Conservation (phyloP, 768 basidiomycete species). For the Lactarius evosmus region DNA sequence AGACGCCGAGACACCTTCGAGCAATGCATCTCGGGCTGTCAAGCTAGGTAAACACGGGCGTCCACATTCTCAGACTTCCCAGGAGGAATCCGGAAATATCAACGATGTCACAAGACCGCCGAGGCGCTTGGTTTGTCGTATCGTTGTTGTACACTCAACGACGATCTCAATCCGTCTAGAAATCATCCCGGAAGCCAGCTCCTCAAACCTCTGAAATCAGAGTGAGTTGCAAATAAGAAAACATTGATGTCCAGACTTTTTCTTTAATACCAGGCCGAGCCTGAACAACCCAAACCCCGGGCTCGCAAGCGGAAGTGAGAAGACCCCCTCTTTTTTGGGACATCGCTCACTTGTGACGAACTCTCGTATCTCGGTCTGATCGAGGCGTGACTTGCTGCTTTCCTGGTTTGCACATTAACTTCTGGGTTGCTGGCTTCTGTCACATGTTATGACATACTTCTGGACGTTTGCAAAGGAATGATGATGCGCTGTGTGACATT, state of each 20-base stretch:
- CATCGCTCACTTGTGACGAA: not conserved
- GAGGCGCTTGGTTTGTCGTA: constrained; percentile 18
- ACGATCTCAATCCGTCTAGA: constrained; percentile 11
- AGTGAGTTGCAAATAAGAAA: constrained; percentile 10
- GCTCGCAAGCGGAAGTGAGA: constrained; percentile 20
- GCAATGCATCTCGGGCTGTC: not conserved
- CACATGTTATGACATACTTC: not conserved
- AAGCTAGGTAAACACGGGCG: constrained; percentile 22
- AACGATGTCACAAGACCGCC: constrained; percentile 11
- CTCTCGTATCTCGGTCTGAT: not conserved
- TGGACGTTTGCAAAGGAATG: not conserved
- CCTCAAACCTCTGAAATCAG: constrained; percentile 14
- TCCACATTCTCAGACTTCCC: constrained; percentile 38
- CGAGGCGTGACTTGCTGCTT: not conserved
- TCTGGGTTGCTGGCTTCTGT: not conserved
- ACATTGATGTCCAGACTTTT: not conserved
- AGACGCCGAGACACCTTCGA: not conserved
- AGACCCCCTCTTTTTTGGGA: not conserved
- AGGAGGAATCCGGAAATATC: not conserved
- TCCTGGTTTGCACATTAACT: constrained; percentile 5
- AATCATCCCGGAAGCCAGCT: constrained; percentile 9
- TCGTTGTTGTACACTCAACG: not conserved
- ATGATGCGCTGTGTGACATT: not conserved
- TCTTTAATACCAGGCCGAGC: constrained; percentile 9
- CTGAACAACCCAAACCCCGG: constrained; percentile 21